Conservation (phyloP, 139 green algal genomes). For the Coccomyxa sp. region DNA sequence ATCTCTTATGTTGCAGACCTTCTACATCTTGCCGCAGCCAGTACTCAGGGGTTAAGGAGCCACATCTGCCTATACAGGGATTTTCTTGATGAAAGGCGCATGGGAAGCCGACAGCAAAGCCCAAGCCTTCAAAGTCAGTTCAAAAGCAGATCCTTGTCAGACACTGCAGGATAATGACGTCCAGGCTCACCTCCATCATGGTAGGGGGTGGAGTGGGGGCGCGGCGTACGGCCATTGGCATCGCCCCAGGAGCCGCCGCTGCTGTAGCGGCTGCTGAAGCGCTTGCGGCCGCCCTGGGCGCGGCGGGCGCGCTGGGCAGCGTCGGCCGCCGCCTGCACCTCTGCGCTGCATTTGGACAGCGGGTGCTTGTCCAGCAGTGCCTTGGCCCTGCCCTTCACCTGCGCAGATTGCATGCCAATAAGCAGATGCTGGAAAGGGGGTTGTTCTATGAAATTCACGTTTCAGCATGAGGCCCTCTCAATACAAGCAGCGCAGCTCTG, state of each 20-base stretch:
- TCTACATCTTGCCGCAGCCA: background rate
- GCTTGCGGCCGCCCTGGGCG: background rate
- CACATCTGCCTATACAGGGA: background rate
- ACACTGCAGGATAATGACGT: background rate
- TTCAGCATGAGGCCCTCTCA: too few relatives aligned
- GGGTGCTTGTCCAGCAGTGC: conserved; percentile 61
- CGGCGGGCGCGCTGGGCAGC: background rate
- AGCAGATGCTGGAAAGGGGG: background rate
- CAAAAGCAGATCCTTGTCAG: too few relatives aligned
- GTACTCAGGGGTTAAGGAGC: background rate
- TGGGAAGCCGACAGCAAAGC: background rate
- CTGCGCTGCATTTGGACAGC: conserved; percentile 29
- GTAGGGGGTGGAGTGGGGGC: conserved; percentile 1
- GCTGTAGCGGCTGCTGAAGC: background rate
- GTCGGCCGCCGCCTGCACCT: background rate
- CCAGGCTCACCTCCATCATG: background rate
- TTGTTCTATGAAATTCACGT: too few relatives aligned
- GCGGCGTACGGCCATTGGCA: background rate
- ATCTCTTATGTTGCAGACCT: background rate
- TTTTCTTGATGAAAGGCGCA: background rate
- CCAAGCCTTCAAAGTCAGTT: too few relatives aligned
- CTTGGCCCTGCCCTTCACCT: conserved; percentile 21
- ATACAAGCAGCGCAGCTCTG: too few relatives aligned
- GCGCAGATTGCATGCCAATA: background rate
- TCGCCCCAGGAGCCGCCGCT: background rate